Evolutionary conservation across 1,284 basidiomycete genomes (phyloP), one percentile per base, ranked within the genome.

Genomic region (Leucoagaricus sp.): DNA sequence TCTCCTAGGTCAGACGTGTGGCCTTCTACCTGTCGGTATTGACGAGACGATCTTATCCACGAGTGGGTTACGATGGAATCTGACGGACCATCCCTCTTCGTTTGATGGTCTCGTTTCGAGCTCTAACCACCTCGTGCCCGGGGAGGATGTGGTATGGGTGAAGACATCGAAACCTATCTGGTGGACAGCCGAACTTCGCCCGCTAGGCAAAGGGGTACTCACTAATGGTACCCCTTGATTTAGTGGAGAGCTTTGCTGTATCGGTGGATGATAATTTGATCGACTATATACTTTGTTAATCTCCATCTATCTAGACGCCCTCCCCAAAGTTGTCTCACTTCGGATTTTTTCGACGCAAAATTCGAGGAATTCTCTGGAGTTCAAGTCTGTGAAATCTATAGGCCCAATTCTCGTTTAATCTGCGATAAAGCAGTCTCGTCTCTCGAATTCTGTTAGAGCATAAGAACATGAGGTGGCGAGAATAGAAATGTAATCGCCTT

Each of bases 21-120:
- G 96, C 0, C 80, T 99, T 13, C 79, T 99, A 9, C 97, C 96
- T 0, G 81, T 99, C 0, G 96, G 95, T 1, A 75, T 95, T 17
- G 83, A 85, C 28, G 82, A 80, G 4, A 90, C 94, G 0, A 73
- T 84, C 13, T 77, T 99, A 19, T 83, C 86, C 1, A 98, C 96
- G 0, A 81, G 76, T 6, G 97, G 97, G 0, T 77, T 98, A 41
- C 80, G 87, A 63, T 99, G 96, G 96, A 91, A 99, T 70, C 70
- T 98, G 42, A 80, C 74, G 57, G 78, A 87, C 29, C 72, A 77
- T 53, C 73, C 77, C 55, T 95, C 93, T 0, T 90, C 86, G 0
- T 90, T 97, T 58, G 85, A 88, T 44, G 91, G 92, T 0, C 67
- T 92, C 21, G 72, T 99, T 0, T 97, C 95, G 0, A 96, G 95